These are phyloP conservation scores for Euphorbia pulcherrima DNA, from an alignment of 345 rosid genomes.

Conservation along the genomic window DNA sequence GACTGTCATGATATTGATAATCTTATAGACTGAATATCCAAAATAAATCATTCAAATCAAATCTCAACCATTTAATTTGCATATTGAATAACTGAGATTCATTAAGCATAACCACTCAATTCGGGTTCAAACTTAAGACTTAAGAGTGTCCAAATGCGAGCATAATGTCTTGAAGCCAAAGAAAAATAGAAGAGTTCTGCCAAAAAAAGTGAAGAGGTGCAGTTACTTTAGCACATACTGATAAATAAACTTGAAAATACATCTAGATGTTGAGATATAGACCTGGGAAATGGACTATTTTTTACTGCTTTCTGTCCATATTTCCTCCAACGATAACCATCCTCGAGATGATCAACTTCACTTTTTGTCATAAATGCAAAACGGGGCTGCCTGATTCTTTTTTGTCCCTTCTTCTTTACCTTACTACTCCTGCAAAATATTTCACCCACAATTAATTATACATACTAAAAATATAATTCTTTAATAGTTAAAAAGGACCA, in stretches of 20 bases:
- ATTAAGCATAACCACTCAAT: neutral
- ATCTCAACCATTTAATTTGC: no score
- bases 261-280: conserved; percentile 1
- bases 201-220: neutral
- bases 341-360: conserved; percentile 94
- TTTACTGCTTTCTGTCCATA: conserved; percentile 93
- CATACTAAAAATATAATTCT: conserved; percentile 10
- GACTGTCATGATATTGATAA: neutral
- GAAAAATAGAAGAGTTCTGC: neutral
- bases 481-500: neutral
- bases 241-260: neutral
- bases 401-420: conserved; percentile 72
- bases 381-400: conserved; percentile 76
- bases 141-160: neutral
- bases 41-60: no score
- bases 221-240: neutral
- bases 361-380: conserved; percentile 94
- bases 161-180: neutral
- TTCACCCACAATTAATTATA: conserved; percentile 30
- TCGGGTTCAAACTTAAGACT: neutral
- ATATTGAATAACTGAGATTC: neutral
- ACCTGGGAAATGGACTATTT: conserved; percentile 93
- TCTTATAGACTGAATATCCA: neutral
- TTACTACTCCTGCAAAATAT: conserved; percentile 57
- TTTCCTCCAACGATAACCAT: conserved; percentile 88